A percentile compares a stretch with the other conserved stretches of the same genome.
Evolutionary conservation across 305 asterid genomes (phyloP).

Genomic region (Plantago rigida): DNA sequence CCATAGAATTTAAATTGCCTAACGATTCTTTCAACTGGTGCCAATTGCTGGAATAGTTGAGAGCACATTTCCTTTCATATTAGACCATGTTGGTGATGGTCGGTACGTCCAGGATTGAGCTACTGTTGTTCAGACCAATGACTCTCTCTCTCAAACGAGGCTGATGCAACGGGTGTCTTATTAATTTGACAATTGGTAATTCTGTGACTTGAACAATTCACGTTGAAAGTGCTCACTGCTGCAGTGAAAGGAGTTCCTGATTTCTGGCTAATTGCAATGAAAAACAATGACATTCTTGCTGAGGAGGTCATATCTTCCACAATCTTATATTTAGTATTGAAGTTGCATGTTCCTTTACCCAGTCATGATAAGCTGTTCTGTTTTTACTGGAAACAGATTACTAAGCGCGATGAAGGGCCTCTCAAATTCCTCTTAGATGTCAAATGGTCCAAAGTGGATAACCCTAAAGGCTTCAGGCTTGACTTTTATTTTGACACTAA

Average conservation of each 20-base stretch:
- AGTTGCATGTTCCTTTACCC: background rate
- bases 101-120: too few relatives aligned
- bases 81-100: too few relatives aligned
- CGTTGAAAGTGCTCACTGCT: background rate
- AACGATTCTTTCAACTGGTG: too few relatives aligned
- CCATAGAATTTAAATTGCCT: too few relatives aligned
- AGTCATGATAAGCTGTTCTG: conserved; percentile 1
- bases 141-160: too few relatives aligned
- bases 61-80: too few relatives aligned
- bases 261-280: conserved; percentile 76
- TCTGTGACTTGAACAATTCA: too few relatives aligned
- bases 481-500: conserved; percentile 68
- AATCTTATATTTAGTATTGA: background rate
- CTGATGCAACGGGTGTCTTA: conserved; percentile 17
- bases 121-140: too few relatives aligned
- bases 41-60: too few relatives aligned
- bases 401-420: conserved; percentile 78
- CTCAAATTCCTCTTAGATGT: conserved; percentile 69
- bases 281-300: conserved; percentile 55
- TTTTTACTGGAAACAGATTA: conserved; percentile 34
- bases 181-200: background rate
- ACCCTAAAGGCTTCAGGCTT: conserved; percentile 74
- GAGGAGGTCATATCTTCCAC: conserved; percentile 48
- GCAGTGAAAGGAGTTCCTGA: conserved; percentile 78
- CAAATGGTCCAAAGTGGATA: conserved; percentile 61